A percentile compares a stretch with the other conserved stretches of the same genome.
phyloP scores from a whole-genome alignment of 2,329 filamentous ascomycete genomes.

The Magnaporthales sp. region DNA sequence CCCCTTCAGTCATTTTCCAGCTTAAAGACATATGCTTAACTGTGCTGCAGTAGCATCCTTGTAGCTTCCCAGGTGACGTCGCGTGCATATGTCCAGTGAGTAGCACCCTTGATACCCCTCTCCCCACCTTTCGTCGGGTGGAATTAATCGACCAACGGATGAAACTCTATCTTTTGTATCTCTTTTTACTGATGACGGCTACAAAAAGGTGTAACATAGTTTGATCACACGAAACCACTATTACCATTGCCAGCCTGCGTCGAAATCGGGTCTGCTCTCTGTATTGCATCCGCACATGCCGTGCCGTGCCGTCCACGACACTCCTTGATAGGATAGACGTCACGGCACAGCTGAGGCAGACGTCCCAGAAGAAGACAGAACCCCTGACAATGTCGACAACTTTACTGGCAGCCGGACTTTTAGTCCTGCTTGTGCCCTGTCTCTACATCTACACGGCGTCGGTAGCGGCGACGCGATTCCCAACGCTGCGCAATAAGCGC shows the following conservation, averaged over 20 bases:
- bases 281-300: neutral
- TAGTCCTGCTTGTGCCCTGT: constrained; percentile 32
- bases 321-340: neutral
- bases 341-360: neutral
- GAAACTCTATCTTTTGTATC: neutral
- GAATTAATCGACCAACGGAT: neutral
- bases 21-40: neutral
- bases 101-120: constrained; percentile 1
- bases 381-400: neutral
- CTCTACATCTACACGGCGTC: constrained; percentile 44
- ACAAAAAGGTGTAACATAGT: neutral
- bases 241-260: neutral
- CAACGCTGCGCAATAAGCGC: constrained; percentile 68
- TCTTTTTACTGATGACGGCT: neutral
- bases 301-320: neutral
- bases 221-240: neutral
- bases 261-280: neutral
- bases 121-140: neutral
- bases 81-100: neutral
- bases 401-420: constrained; percentile 21
- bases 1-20: neutral
- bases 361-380: neutral
- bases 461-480: constrained; percentile 44
- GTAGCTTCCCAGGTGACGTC: neutral
- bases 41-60: neutral